phyloP scores from a whole-genome alignment of 495 filamentous ascomycete species.

The Astrothelium macrocarpum region DNA sequence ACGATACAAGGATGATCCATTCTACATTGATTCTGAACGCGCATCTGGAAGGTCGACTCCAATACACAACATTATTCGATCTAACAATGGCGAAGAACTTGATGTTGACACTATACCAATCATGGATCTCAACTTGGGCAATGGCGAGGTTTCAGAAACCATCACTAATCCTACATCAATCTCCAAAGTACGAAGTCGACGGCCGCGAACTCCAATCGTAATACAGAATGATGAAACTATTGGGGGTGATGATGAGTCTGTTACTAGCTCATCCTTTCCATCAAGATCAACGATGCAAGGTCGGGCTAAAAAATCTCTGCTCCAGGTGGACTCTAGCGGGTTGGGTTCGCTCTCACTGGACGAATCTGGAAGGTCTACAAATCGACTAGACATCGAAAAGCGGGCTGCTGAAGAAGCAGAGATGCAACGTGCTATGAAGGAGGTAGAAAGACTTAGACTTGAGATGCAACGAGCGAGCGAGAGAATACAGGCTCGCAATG shows the following conservation, averaged over 20 bases:
- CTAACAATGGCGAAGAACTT: slow-evolving; percentile 59
- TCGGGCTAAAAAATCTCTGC: slow-evolving; percentile 45
- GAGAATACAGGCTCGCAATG: slow-evolving; percentile 60
- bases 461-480: slow-evolving; percentile 91
- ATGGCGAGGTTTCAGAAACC: slow-evolving; percentile 19
- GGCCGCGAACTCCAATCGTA: slow-evolving; percentile 34
- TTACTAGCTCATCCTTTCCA: background rate
- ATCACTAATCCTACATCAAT: slow-evolving; percentile 13
- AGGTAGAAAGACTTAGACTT: slow-evolving; percentile 72
- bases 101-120: slow-evolving; percentile 94
- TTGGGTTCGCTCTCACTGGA: slow-evolving; percentile 57
- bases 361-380: slow-evolving; percentile 21
- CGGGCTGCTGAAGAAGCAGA: slow-evolving; percentile 63
- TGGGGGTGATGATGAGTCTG: slow-evolving; percentile 18
- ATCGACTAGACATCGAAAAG: slow-evolving; percentile 39
- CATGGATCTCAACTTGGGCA: slow-evolving; percentile 72
- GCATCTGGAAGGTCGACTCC: slow-evolving; percentile 52
- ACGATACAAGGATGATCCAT: slow-evolving; percentile 84
- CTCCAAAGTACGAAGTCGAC: slow-evolving; percentile 14
- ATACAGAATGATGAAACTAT: slow-evolving; percentile 35
- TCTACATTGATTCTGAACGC: slow-evolving; percentile 65
- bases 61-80: slow-evolving; percentile 59
- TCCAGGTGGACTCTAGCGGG: slow-evolving; percentile 78
- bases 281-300: slow-evolving; percentile 33
- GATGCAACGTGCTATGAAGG: slow-evolving; percentile 72